A percentile compares a stretch with the other conserved stretches of the same genome.
phyloP scores from a whole-genome alignment of 257 asterid genomes.

The Misopates orontium region DNA sequence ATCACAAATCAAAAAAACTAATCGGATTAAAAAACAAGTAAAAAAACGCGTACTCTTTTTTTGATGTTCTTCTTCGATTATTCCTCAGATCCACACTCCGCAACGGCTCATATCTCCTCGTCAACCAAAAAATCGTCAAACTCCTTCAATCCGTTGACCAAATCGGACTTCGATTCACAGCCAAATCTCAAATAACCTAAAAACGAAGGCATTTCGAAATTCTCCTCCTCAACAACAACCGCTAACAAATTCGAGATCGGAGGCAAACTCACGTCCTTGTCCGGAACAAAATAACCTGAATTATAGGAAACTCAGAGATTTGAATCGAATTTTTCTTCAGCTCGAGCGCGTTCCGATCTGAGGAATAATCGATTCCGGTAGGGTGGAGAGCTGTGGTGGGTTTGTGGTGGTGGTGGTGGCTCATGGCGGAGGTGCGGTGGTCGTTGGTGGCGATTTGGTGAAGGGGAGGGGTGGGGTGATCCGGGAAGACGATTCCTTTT shows the following conservation, averaged over 20 bases:
- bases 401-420: too few species aligned
- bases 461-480: too few species aligned
- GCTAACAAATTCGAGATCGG: constrained; percentile 27
- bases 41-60: too few species aligned
- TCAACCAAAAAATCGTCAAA: constrained; percentile 54
- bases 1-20: too few species aligned
- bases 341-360: constrained; percentile 76
- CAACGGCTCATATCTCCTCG: constrained; percentile 31
- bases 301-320: constrained; percentile 67
- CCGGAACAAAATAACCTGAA: constrained; percentile 75
- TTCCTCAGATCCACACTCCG: constrained; percentile 37
- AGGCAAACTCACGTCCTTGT: constrained; percentile 74
- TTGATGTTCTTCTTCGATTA: too few species aligned
- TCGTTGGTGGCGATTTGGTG: too few species aligned
- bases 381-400: too few species aligned
- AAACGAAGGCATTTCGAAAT: constrained; percentile 6
- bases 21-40: too few species aligned
- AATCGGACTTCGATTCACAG: constrained; percentile 34
- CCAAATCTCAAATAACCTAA: constrained; percentile 61
- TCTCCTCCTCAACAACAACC: background rate
- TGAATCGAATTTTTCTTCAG: constrained; percentile 86
- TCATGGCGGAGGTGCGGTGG: too few species aligned
- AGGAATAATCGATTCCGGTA: constrained; percentile 64
- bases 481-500: too few species aligned
- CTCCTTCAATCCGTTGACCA: constrained; percentile 57